Base-by-base conservation (phyloP, 257 asterid genomes). In the Cynanchum wilfordii region DNA sequence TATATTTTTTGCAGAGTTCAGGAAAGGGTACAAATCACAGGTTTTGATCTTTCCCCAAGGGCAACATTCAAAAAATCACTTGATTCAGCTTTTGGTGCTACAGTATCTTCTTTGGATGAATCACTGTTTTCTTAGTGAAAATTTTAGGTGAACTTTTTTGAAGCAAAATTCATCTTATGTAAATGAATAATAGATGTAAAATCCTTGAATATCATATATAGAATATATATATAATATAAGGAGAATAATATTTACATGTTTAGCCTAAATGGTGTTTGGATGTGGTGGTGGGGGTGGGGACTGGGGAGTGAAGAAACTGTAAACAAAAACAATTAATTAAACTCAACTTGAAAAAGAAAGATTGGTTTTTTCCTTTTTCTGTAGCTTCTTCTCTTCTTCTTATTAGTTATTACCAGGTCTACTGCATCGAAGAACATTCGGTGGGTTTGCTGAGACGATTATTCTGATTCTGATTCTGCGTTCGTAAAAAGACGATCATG, bases 401-500 rank as follows among this genome's bases (percentile, higher is more conserved):
- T 42, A 42, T 42, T 42, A 7, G 57, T 13, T 15, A 49, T 65
- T n/a, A 7, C 57, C 52, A 7, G 47, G 47, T 8, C 58, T 52
- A 55, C 55, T 36, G 51, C 74, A 24, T 47, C 64, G 64, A 69
- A 40, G 64, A 69, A 40, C 73, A 49, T 44, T 73, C 40, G 69
- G 63, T 72, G 75, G 70, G 59, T 56, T 76, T 65, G 47, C 87
- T 81, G 86, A 82, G 49, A 78, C 40, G 54, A 78, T 33, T 33
- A 2, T 3, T 33, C 38, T 33, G 38, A 33, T 33, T 33, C 38
- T 33, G 38, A 33, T 25, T 29, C 67, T 47, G 24, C 82, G 75
- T 70, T 84, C 91, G 80, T 71, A 88, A 73, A 66, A 62, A 75
- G 6, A 84, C 85, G 59, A 84, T 68, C 67, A 89, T 45, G 72